A percentile compares a stretch with the other conserved stretches of the same genome.
These are phyloP conservation scores for Aspergillus haitiensis DNA, from an alignment of 495 filamentous ascomycete genomes.

Conservation along the genomic window DNA sequence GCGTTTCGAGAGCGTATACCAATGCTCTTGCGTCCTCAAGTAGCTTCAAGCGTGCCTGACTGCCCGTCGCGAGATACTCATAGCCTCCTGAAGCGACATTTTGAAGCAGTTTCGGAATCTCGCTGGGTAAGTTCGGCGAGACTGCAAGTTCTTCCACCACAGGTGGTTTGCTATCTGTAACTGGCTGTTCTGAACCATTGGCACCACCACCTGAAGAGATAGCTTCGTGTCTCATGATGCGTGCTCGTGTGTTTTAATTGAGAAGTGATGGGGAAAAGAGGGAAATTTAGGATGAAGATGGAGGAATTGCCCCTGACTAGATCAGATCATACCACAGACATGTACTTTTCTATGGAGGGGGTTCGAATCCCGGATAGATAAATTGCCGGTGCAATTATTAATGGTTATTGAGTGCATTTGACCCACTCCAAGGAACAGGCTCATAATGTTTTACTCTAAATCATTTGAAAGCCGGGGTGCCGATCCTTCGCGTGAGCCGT, in stretches of 20 bases:
- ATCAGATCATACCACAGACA: not conserved
- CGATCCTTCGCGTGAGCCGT: too few relatives aligned
- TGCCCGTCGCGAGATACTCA: not conserved
- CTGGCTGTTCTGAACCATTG: not conserved
- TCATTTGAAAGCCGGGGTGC: too few relatives aligned
- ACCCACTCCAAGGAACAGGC: too few relatives aligned
- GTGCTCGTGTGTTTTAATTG: not conserved
- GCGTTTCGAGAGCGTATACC: constrained; percentile 15
- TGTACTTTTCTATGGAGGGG: not conserved
- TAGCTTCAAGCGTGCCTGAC: constrained; percentile 12
- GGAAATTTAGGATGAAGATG: not conserved
- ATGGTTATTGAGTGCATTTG: not conserved
- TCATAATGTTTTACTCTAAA: too few relatives aligned
- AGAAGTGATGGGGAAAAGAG: not conserved
- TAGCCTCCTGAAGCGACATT: constrained; percentile 1
- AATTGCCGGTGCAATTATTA: not conserved
- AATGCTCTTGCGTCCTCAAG: constrained; percentile 4
- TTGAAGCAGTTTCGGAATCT: constrained; percentile 9
- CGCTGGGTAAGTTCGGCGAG: constrained; percentile 1
- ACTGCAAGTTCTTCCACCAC: constrained; percentile 5
- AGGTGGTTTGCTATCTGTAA: not conserved
- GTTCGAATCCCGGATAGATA: not conserved
- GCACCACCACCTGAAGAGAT: not conserved
- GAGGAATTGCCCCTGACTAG: not conserved
- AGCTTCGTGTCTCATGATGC: not conserved